phyloP scores from a whole-genome alignment of 1,139 yeast genomes.

The Yamadazyma blattariae region DNA sequence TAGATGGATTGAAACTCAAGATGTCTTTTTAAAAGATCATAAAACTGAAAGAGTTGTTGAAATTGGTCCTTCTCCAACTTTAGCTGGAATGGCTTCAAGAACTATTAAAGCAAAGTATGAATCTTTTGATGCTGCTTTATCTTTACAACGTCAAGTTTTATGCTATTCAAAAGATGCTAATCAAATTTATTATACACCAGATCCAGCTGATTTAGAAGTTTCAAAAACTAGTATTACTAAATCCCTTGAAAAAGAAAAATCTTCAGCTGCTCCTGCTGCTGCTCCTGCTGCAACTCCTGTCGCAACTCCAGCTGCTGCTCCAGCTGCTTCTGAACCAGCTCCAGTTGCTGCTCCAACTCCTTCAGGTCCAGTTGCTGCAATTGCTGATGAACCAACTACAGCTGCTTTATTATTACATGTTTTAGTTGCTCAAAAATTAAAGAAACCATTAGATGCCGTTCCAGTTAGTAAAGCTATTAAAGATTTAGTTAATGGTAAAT shows the following conservation, averaged over 20 bases:
- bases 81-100: constrained; percentile 98
- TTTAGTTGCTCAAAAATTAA: constrained; percentile 91
- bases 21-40: constrained; percentile 89
- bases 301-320: constrained; percentile 31
- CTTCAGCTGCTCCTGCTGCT: constrained; percentile 24
- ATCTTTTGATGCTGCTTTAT: constrained; percentile 95
- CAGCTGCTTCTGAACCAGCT: constrained; percentile 57
- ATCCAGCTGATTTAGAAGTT: constrained; percentile 56
- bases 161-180: constrained; percentile 95
- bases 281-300: constrained; percentile 38
- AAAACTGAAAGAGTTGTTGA: constrained; percentile 97
- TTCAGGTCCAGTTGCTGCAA: constrained; percentile 74
- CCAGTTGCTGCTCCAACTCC: constrained; percentile 59
- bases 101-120: constrained; percentile 96
- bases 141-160: constrained; percentile 93
- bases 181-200: constrained; percentile 95
- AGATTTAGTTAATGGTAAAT: constrained; percentile 96
- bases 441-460: constrained; percentile 81
- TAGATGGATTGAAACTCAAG: constrained; percentile 99
- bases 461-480: constrained; percentile 92
- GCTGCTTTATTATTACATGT: constrained; percentile 83
- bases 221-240: constrained; percentile 29
- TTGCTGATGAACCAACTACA: constrained; percentile 86
- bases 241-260: constrained; percentile 14
- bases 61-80: constrained; percentile 97